Conservation (phyloP, 148 eudicot genomes). For the Amaranthus hypochondriacus region DNA sequence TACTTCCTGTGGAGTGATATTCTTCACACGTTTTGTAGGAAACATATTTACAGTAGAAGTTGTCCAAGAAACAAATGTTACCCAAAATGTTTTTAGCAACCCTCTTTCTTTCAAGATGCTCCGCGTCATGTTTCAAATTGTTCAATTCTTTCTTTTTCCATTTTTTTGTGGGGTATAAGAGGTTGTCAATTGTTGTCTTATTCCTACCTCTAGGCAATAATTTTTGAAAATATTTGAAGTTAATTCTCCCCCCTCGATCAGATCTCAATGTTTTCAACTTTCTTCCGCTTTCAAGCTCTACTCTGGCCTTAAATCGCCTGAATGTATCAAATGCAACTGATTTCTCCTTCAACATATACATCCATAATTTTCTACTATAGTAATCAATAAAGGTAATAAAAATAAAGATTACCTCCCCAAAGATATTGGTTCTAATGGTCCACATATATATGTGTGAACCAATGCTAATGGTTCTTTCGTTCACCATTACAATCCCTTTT, state of each 20-base stretch:
- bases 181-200: no score
- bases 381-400: not conserved
- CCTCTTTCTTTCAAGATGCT: not conserved
- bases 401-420: not conserved
- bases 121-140: no score
- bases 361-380: not conserved
- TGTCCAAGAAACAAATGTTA: not conserved
- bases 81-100: not conserved
- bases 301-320: not conserved
- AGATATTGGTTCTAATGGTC: not conserved
- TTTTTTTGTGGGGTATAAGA: not conserved
- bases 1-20: not conserved
- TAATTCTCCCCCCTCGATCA: no score
- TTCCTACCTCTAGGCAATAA: no score
- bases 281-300: not conserved
- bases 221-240: no score
- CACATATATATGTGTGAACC: no score
- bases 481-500: no score
- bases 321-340: not conserved
- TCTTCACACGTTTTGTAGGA: not conserved
- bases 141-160: not conserved
- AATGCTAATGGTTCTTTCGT: no score
- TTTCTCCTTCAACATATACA: not conserved
- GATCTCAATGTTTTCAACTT: not conserved
- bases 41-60: not conserved